Base-by-base conservation (phyloP, 306 rosid species). In the Begonia loranthoides region DNA sequence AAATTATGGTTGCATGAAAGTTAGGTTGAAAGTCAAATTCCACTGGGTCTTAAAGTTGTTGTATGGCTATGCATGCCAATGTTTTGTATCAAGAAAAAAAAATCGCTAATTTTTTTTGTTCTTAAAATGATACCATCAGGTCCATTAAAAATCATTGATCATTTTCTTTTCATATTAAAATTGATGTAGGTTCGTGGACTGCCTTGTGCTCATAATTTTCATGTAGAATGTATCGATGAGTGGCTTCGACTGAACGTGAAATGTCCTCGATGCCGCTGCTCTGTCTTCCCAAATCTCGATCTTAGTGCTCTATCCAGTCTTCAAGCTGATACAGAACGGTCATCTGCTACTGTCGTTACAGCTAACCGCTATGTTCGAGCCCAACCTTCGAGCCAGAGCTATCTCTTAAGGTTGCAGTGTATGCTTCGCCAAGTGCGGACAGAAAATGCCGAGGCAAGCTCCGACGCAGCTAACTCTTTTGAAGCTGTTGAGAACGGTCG, bases 211-310 rank as follows among this genome's bases (percentile, higher is more conserved):
- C 99, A 92, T 66, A 92, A 92, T 68, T 92, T 92, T 71, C 99
- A 92, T 49, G 99, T 86, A 52, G 96, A 77, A 70, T 92, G 99
- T 75, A 92, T 92, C 4, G 99, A 92, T 45, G 84, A 92, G 84
- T 92, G 99, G 99, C 99, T 92, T 66, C 84, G 99, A 52, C 71
- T 92, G 72, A 92, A 92, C 56, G 99, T 92, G 67, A 92, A 86
- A 76, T 92, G 99, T 63, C 99, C 99, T 44, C 79, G 99, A 40
- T 92, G 99, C 64, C 96, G 99, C 28, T 92, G 99, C 73, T 92
- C 96, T 12, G 99, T 92, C 61, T 92, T 92, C 66, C 99, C 99
- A 38, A 92, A 92, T 76, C 99, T 92, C 15, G 99, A 92, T 74
- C 99, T 92, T 39, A 92, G 99, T 77, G 99, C 99, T 45, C 65